Evolutionary conservation across 164 flowering plant species (phyloP), one percentile per base, ranked within the genome.

Genomic region (Vitis rotundifolia): DNA sequence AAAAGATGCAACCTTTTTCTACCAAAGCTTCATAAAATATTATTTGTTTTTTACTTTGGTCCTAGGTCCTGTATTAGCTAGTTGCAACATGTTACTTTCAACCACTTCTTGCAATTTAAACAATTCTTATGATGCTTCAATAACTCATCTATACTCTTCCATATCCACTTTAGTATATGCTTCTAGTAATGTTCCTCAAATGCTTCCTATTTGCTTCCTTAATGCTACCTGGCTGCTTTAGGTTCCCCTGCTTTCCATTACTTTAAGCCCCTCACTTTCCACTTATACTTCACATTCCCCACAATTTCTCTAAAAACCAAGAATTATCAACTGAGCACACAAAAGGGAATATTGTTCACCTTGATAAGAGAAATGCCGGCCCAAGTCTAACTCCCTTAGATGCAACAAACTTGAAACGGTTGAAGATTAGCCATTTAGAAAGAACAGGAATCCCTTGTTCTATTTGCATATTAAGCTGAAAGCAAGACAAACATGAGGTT

Each of bases 371-470:
- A 81, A 94, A 89, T 73, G 91, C 88, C 3, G 95, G 97, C 31
- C 98, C 98, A 71, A 94, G 73, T 74, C 77, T 88, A 67, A 87
- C 49, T 56, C 98, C 98, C 77, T 84, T 91, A 55, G 97, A 85
- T 73, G 91, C 98, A 68, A 75, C 77, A 79, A 94, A 91, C 73
- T 89, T 92, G 89, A 92, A 88, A 16, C 90, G 82, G 73, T 92
- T 94, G 83, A 94, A 94, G 62, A 89, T 82, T 71, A 91, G 77
- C 97, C 97, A 92, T 80, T 83, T 91, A 7, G 97, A 87, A 14
- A 91, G 75, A 83, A 92, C 82, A 11, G 98, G 98, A 73, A 94
- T 76, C 37, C 98, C 98, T 84, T 94, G 98, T 71, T 94, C 97
- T 68, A 94, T 92, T 79, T 92, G 97, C 77, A 94, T 70, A 70